Percentiles rank a stretch among this genome's conserved stretches.
These are phyloP conservation scores for Gyrodon lividus DNA, from an alignment of 768 basidiomycete genomes.

Conservation along the genomic window DNA sequence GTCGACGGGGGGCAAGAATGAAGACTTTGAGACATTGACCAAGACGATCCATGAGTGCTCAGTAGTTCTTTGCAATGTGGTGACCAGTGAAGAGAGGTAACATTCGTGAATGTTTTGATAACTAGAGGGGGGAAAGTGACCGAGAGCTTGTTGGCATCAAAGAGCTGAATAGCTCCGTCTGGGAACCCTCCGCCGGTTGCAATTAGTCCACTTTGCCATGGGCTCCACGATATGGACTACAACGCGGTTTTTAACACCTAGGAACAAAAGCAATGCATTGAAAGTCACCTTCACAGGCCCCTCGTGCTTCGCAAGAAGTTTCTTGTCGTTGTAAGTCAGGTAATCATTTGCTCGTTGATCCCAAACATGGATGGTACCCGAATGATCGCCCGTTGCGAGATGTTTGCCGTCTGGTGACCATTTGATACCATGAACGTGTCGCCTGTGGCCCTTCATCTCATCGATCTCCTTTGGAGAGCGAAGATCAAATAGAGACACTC, in stretches of 20 bases:
- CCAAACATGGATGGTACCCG: conserved; percentile 44
- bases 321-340: conserved; percentile 31
- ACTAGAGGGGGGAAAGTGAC: conserved; percentile 48
- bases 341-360: conserved; percentile 37
- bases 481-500: conserved; percentile 37
- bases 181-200: conserved; percentile 67
- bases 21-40: conserved; percentile 22
- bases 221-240: conserved; percentile 73
- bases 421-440: conserved; percentile 40
- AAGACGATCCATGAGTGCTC: conserved; percentile 63
- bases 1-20: conserved; percentile 17
- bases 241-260: background rate
- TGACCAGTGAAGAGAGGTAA: conserved; percentile 66
- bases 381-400: conserved; percentile 41
- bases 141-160: conserved; percentile 42
- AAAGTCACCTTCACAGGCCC: conserved; percentile 43
- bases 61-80: conserved; percentile 82
- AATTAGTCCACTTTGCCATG: conserved; percentile 66
- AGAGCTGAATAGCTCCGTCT: conserved; percentile 58
- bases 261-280: background rate
- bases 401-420: conserved; percentile 40
- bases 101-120: conserved; percentile 44
- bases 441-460: conserved; percentile 31
- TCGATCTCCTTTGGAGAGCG: conserved; percentile 30
- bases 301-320: conserved; percentile 41